Evolutionary conservation across 441 rosid species (phyloP).

Genomic region (Populus hybrid): DNA sequence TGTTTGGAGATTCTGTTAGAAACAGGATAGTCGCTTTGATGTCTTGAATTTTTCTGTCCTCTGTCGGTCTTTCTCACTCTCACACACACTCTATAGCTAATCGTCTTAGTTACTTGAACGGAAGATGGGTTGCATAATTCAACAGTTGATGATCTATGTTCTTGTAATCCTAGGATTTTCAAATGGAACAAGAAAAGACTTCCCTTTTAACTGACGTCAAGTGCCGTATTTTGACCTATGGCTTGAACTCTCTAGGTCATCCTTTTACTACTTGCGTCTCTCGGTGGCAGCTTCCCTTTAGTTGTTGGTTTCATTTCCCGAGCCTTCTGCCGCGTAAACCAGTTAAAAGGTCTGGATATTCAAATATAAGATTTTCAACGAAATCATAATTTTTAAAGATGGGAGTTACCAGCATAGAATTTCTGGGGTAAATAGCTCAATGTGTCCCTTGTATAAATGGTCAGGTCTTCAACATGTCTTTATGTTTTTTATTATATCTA

Average conservation of each 20-base stretch:
- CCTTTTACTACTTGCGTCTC: not conserved
- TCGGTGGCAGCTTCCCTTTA: not conserved
- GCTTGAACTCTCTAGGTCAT: not conserved
- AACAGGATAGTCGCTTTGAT: not conserved
- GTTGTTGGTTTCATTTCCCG: not conserved
- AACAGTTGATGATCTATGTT: not conserved
- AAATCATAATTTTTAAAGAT: not conserved
- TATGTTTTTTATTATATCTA: not conserved
- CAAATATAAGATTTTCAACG: not conserved
- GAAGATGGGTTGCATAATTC: not conserved
- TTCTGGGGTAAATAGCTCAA: not conserved
- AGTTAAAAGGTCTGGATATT: not conserved
- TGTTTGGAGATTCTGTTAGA: not conserved
- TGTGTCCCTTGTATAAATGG: not conserved
- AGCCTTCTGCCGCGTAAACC: not conserved
- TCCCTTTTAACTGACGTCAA: not conserved
- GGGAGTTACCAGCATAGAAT: not conserved
- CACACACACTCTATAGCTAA: not conserved
- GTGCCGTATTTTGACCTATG: not conserved
- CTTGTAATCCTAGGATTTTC: not conserved
- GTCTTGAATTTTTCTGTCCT: not conserved
- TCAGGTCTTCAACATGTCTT: not conserved
- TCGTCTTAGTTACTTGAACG: not conserved
- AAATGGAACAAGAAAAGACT: not conserved
- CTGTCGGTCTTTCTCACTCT: not conserved